Evolutionary conservation across 2,329 filamentous ascomycete species (phyloP).

Genomic region (Hymenoscyphus occultus): DNA sequence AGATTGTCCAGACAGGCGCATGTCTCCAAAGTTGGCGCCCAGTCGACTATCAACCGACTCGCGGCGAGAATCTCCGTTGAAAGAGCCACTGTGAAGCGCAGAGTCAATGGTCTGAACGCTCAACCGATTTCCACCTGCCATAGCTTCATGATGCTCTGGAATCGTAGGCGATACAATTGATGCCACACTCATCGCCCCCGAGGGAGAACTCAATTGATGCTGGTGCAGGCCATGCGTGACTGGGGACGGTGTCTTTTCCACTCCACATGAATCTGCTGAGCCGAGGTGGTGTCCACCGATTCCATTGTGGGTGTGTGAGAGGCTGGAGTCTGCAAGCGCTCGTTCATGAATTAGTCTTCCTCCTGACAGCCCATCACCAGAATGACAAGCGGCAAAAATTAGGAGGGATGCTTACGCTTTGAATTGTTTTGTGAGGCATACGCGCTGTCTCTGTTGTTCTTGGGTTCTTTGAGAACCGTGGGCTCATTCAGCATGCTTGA

Average conservation of each 20-base stretch:
- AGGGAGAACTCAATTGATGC: slow-evolving; percentile 55
- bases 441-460: slow-evolving; percentile 17
- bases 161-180: slow-evolving; percentile 63
- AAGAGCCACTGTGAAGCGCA: slow-evolving; percentile 31
- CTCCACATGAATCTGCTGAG: slow-evolving; percentile 46
- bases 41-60: slow-evolving; percentile 80
- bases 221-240: slow-evolving; percentile 43
- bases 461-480: slow-evolving; percentile 10
- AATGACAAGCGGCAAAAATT: background rate
- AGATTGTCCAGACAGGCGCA: slow-evolving; percentile 49
- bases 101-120: slow-evolving; percentile 25
- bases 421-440: slow-evolving; percentile 23
- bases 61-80: slow-evolving; percentile 53
- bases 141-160: slow-evolving; percentile 20
- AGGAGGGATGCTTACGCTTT: slow-evolving; percentile 19
- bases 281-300: slow-evolving; percentile 9
- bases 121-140: slow-evolving; percentile 12
- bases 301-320: slow-evolving; percentile 37
- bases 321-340: slow-evolving; percentile 35
- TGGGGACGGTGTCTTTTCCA: slow-evolving; percentile 63
- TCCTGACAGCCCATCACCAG: background rate
- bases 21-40: slow-evolving; percentile 66
- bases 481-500: slow-evolving; percentile 20
- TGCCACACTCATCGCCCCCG: slow-evolving; percentile 62
- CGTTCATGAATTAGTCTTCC: slow-evolving; percentile 13